phyloP scores from a whole-genome alignment of 306 rosid species.

The Amphicarpaea edgeworthii region DNA sequence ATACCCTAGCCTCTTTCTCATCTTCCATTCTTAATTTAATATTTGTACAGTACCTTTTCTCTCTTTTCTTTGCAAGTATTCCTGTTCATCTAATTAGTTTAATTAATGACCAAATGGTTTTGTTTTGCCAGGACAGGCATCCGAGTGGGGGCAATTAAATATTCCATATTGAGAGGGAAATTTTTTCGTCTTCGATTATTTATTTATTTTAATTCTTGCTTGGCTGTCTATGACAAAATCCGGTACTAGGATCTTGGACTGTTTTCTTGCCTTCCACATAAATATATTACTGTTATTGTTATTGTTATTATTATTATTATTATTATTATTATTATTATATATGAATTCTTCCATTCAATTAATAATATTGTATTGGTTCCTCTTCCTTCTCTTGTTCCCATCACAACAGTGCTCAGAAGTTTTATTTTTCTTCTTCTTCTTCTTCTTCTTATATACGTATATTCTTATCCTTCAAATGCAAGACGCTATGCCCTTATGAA shows the following conservation, averaged over 20 bases:
- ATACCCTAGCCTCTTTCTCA: not conserved
- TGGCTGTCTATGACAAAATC: constrained; percentile 51
- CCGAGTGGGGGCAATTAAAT: constrained; percentile 40
- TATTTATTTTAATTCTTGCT: constrained; percentile 46
- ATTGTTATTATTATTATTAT: too few relatives aligned
- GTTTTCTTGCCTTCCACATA: constrained; percentile 38
- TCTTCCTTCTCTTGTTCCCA: constrained; percentile 35
- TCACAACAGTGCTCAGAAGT: constrained; percentile 31
- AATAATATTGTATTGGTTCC: constrained; percentile 19
- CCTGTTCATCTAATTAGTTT: constrained; percentile 10
- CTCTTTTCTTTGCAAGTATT: not conserved
- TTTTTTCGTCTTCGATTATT: constrained; percentile 28
- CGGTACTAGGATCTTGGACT: constrained; percentile 39
- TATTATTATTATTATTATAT: too few relatives aligned
- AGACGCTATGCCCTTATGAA: not conserved
- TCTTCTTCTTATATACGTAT: not conserved
- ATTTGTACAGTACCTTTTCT: not conserved
- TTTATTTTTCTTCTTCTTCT: not conserved
- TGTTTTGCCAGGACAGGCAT: constrained; percentile 31
- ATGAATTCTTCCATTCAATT: constrained; percentile 24
- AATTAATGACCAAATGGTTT: constrained; percentile 24
- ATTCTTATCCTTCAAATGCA: constrained; percentile 43
- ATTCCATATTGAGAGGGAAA: constrained; percentile 26
- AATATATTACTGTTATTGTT: constrained; percentile 24
- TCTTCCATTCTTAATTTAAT: not conserved